Evolutionary conservation across 1,284 basidiomycete species (phyloP), one percentile per base, ranked within the genome.

Genomic region (Austropuccinia psidii): DNA sequence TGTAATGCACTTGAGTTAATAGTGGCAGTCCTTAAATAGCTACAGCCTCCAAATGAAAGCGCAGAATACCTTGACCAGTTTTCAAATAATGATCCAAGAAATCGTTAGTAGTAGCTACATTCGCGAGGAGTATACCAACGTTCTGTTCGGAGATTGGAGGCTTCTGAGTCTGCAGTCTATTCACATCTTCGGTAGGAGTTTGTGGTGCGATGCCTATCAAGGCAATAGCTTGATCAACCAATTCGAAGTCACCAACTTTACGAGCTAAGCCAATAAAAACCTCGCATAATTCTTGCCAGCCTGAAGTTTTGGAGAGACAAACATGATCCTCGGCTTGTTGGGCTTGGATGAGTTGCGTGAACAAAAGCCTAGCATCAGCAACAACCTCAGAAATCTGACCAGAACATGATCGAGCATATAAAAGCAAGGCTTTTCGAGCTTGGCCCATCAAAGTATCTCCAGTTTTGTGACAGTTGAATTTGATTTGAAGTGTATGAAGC

Each of bases 281-380:
- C 35, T 72, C 55, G 35, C 69, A 72, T 39, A 72, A 58, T 60
- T 58, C 58, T 62, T 33, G 60, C 69, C 58, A 62, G 47, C 69
- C 69, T 52, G 58, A 37, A 37, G 50, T 60, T 65, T 49, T 43
- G 43, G 29, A 35, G 19, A 49, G 24, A 65, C 19, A 65, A 54
- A 39, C 33, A 31, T 33, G 45, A 50, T 62, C 55, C 29, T 31
- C 47, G 21, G 45, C 21, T 62, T 72, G 41, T 52, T 72, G 39
- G 33, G 41, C 41, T 62, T 60, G 69, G 43, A 72, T 49, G 31
- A 72, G 60, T 39, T 72, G 41, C 8, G 70, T 55, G 31, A 73
- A 49, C 35, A 62, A 73, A 8, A 29, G 43, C 15, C 58, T 64
- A 37, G 60, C 60, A 37, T 73, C 57, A 49, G 33, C 31, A 35